Conservation (phyloP, 1,284 basidiomycete species). For the Ceratobasidium sp. region DNA sequence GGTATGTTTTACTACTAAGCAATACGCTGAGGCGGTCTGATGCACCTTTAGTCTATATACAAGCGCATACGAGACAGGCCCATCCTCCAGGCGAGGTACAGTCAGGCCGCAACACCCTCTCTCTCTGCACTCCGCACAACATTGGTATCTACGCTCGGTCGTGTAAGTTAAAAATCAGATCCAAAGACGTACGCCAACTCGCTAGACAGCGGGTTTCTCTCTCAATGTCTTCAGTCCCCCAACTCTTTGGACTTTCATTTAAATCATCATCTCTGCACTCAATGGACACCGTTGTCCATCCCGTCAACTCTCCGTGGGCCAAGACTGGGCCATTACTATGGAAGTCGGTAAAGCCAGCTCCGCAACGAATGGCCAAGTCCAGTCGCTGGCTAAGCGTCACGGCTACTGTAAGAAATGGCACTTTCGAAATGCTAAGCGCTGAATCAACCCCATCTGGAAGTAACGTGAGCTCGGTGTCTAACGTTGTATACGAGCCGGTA, state of each 20-base stretch:
- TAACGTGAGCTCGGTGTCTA: slow-evolving; percentile 1
- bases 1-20: not conserved
- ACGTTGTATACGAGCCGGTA: not conserved
- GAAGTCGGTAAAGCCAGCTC: slow-evolving; percentile 30
- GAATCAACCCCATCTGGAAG: slow-evolving; percentile 18
- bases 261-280: slow-evolving; percentile 28
- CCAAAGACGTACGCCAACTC: not conserved
- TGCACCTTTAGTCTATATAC: slow-evolving; percentile 22
- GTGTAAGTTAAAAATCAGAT: slow-evolving; percentile 3
- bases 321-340: slow-evolving; percentile 29
- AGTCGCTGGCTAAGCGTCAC: slow-evolving; percentile 29
- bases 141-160: slow-evolving; percentile 31
- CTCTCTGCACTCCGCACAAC: slow-evolving; percentile 26
- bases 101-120: slow-evolving; percentile 10
- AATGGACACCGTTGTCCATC: not conserved
- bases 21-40: not conserved
- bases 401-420: slow-evolving; percentile 5
- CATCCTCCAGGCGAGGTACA: slow-evolving; percentile 30
- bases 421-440: slow-evolving; percentile 6
- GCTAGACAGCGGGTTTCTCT: slow-evolving; percentile 24
- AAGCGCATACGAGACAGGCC: slow-evolving; percentile 18
- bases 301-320: slow-evolving; percentile 18
- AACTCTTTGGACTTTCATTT: slow-evolving; percentile 23
- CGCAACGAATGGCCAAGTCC: slow-evolving; percentile 25
- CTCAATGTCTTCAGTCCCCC: slow-evolving; percentile 35